Evolutionary conservation across 495 filamentous ascomycete genomes (phyloP), one percentile per base, ranked within the genome.

Genomic region (Penicillium antarcticum): DNA sequence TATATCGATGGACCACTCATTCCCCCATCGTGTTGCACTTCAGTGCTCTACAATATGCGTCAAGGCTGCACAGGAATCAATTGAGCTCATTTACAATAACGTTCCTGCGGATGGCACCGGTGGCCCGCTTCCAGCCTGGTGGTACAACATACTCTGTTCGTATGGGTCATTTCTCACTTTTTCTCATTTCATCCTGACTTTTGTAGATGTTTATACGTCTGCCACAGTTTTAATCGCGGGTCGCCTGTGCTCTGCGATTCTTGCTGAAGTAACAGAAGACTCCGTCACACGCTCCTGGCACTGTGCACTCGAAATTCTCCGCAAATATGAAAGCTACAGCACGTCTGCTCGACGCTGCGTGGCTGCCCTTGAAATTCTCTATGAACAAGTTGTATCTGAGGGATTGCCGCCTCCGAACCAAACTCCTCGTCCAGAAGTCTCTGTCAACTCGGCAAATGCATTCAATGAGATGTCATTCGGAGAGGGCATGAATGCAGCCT

Each of bases 61-160:
- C 17, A 67, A 63, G 32, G 62, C 63, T 0, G 70, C 70, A 1
- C 69, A 71, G 17, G 69, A 74, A 46, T 54, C 64, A 2, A 68
- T 74, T 19, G 57, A 65, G 11, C 35, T 68, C 8, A 72, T 74
- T 16, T 52, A 71, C 40, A 50, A 48, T 7, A 69, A 74, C 37
- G 57, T 71, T 5, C 67, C 67, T 4, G 24, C 49, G 1, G 63
- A 74, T 42, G 67, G 63, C 1, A 66, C 61, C 0, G 60, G 65
- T n/a, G 70, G 67, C 11, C 63, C 65, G 0, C 53, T 74, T 32
- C 69, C 70, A 5, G 69, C 68, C 1, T 74, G 68, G 67, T 74
- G 70, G 70, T 69, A 72, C 41, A 72, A 71, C 8, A 69, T 72
- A 29, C 62, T 72, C 1, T 73, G 67, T 72, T 23, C 48, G 67